Conservation (phyloP, 164 flowering plant species). For the Buxus sempervirens region DNA sequence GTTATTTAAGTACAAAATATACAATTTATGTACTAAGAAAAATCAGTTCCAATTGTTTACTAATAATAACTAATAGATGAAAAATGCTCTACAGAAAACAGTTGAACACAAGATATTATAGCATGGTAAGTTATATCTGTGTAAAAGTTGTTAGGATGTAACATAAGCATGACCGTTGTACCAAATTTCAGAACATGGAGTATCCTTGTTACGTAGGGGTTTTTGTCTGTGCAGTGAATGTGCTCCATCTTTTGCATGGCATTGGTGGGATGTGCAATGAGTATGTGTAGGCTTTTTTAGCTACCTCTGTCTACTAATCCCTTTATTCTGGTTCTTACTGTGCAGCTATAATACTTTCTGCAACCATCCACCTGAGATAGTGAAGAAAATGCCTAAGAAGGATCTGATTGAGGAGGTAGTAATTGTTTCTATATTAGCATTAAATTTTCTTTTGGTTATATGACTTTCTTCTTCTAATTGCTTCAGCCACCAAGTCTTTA, state of each 20-base stretch:
- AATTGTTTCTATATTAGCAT: neutral
- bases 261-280: neutral
- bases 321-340: constrained; percentile 3
- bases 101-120: too few relatives aligned
- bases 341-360: constrained; percentile 65
- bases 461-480: neutral
- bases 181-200: neutral
- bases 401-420: constrained; percentile 77
- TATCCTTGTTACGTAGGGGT: neutral
- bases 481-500: neutral
- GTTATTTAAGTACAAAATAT: too few relatives aligned
- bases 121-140: neutral
- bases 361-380: constrained; percentile 61
- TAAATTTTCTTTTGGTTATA: neutral
- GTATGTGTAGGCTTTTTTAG: neutral
- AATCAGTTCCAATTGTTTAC: too few relatives aligned
- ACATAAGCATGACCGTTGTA: neutral
- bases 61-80: too few relatives aligned
- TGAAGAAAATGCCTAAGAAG: constrained; percentile 72
- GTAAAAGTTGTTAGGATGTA: neutral
- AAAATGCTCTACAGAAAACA: too few relatives aligned
- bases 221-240: neutral
- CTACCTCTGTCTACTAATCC: constrained; percentile 4
- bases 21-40: too few relatives aligned
- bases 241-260: neutral